Evolutionary conservation across 2,329 filamentous ascomycete species (phyloP), one percentile per base, ranked within the genome.

Genomic region (Aspergillus tamarii): DNA sequence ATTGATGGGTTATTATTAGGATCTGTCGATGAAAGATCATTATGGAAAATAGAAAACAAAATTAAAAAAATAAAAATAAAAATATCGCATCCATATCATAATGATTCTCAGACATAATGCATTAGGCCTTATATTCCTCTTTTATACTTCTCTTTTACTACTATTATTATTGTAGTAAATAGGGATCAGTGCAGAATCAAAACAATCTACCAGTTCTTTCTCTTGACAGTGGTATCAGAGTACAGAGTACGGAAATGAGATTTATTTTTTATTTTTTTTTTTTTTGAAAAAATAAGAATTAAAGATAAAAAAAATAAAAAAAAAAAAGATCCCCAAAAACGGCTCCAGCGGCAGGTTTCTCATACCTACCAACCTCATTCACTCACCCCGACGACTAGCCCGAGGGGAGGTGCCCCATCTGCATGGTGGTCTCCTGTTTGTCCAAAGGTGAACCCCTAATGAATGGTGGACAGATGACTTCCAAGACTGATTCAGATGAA

Each of bases 361-460:
- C 26, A 11, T 30, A 41, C 57, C n/a, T 46, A 52, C 56, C 56
- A 58, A 58, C 56, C 21, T 34, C 26, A 59, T 54, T 54, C 52
- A 54, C 34, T 36, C 52, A 54, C 52, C 52, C 32, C 32, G 12
- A 30, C 28, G 21, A 58, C 41, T 57, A 45, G 54, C 36, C 54
- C 32, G 12, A 36, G 32, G 26, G 52, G 19, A 28, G 21, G 52
- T 54, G 52, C 52, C 52, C 52, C 52, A 54, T 54, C n/a, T 28
- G 14, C 5, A 54, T 8, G 52, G 52, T n/a, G 52, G 52, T 54
- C 52, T 54, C 52, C 48, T 52, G 30, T 54, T 54, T 54, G 50
- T 54, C 50, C 48, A 53, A 36, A 52, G 26, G 8, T 32, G 52
- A 53, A 53, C 26, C 52, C 52, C 52, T 54, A 34, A 36, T 54